Conservation (phyloP, 1,284 basidiomycete genomes). For the Sporisorium iseilematis-ciliati region DNA sequence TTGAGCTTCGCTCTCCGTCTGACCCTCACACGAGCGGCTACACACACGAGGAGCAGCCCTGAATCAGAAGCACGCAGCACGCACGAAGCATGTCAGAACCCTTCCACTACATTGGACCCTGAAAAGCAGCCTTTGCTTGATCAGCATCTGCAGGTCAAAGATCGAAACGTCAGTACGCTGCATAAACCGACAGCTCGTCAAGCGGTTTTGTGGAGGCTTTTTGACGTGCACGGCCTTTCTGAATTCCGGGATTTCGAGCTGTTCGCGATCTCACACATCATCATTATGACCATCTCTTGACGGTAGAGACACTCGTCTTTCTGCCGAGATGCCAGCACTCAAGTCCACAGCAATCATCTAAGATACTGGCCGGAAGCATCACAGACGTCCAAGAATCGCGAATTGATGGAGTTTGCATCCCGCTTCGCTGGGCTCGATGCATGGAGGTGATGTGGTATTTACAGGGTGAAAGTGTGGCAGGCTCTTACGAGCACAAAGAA, state of each 20-base stretch:
- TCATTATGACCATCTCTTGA: background rate
- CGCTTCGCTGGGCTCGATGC: background rate
- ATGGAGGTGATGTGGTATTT: constrained; percentile 6
- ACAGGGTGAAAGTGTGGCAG: constrained; percentile 8
- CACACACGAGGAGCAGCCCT: background rate
- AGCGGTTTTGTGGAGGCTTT: constrained; percentile 24
- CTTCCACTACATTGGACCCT: constrained; percentile 20
- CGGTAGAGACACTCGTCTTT: background rate
- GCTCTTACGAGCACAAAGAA: background rate
- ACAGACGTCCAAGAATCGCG: background rate
- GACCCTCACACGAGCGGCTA: background rate
- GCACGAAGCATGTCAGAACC: background rate
- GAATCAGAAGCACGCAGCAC: background rate
- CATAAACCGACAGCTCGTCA: constrained; percentile 8
- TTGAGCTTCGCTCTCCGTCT: no score
- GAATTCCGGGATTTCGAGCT: background rate
- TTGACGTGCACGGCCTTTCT: constrained; percentile 20
- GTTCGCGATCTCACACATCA: background rate
- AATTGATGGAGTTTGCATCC: constrained; percentile 3
- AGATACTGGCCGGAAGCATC: no score
- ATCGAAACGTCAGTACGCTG: constrained; percentile 17
- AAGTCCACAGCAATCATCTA: no score
- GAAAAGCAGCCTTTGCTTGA: constrained; percentile 17
- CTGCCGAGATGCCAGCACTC: no score
- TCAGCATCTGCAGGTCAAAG: constrained; percentile 36